Percentiles rank a stretch among this genome's conserved stretches.
Evolutionary conservation across 139 green algal species (phyloP).

Genomic region (Zygnema circumcarinatum): DNA sequence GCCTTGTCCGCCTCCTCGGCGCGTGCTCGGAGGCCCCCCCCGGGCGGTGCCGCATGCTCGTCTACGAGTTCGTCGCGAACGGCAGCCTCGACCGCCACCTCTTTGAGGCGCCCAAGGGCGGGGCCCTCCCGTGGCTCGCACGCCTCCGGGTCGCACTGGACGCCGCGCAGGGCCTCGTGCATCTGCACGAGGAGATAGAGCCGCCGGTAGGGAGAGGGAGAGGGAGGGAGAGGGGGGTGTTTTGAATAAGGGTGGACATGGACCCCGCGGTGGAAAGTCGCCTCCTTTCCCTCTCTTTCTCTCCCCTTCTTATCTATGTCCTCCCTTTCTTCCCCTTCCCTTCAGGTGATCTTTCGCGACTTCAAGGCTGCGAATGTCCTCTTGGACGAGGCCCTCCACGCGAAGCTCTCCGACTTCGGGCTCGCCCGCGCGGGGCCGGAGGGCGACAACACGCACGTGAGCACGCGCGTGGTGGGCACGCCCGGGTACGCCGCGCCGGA

Average conservation of each 20-base stretch:
- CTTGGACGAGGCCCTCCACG: slow-evolving; percentile 71
- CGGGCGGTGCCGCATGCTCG: background rate
- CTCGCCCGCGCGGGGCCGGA: slow-evolving; percentile 47
- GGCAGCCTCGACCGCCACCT: slow-evolving; percentile 19
- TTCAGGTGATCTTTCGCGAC: slow-evolving; percentile 68
- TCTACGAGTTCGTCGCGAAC: slow-evolving; percentile 48
- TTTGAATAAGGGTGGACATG: too few species aligned
- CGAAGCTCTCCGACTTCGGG: slow-evolving; percentile 82
- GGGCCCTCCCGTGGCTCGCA: slow-evolving; percentile 13
- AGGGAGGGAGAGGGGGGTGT: background rate
- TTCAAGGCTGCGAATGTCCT: slow-evolving; percentile 69
- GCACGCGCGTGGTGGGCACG: slow-evolving; percentile 63
- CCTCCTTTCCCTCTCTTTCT: background rate
- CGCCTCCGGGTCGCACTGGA: slow-evolving; percentile 32
- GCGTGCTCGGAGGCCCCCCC: slow-evolving; percentile 21
- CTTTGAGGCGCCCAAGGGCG: slow-evolving; percentile 1
- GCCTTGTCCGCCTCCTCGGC: slow-evolving; percentile 42
- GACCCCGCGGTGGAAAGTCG: too few species aligned
- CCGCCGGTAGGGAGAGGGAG: slow-evolving; percentile 30
- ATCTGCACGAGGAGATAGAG: slow-evolving; percentile 37
- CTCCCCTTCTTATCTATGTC: background rate
- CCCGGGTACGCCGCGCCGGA: slow-evolving; percentile 71
- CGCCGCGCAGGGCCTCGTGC: slow-evolving; percentile 10
- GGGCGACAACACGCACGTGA: slow-evolving; percentile 54
- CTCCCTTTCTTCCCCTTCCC: background rate